These are phyloP conservation scores for Xerocomellus intermedius DNA, from an alignment of 768 basidiomycete species.

Conservation along the genomic window DNA sequence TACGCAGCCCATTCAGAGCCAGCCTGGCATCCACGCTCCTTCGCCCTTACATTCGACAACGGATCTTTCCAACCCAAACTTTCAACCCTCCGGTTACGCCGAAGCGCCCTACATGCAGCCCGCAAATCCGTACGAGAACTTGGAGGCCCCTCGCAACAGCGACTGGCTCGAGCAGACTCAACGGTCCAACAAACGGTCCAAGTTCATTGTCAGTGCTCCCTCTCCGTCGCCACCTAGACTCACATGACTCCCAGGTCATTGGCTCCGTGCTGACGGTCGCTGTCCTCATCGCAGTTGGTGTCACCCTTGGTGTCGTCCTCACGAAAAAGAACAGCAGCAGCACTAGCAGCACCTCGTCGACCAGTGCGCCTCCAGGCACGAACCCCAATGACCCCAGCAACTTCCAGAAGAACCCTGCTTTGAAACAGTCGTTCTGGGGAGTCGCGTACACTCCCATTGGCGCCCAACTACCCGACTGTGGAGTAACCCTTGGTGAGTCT, in stretches of 20 bases:
- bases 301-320: constrained; percentile 64
- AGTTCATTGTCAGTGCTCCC: constrained; percentile 50
- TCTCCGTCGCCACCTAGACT: not conserved
- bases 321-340: constrained; percentile 50
- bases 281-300: constrained; percentile 54
- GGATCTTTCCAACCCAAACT: constrained; percentile 23
- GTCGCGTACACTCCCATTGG: constrained; percentile 83
- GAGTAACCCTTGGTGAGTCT: constrained; percentile 44
- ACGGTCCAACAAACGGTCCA: constrained; percentile 42
- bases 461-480: constrained; percentile 70
- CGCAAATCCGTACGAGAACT: constrained; percentile 32
- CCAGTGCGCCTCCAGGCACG: constrained; percentile 25
- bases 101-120: constrained; percentile 25
- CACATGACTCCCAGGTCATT: constrained; percentile 44
- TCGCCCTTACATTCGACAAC: constrained; percentile 25
- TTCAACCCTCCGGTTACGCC: constrained; percentile 24
- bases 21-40: constrained; percentile 37
- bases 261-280: constrained; percentile 47
- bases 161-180: constrained; percentile 41
- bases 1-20: constrained; percentile 35
- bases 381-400: constrained; percentile 71
- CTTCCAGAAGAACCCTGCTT: constrained; percentile 65
- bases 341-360: constrained; percentile 23
- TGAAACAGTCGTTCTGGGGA: constrained; percentile 80
- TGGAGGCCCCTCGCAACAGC: constrained; percentile 33